Conservation (phyloP, 2,329 filamentous ascomycete species). For the Sordariomycetes sp. region DNA sequence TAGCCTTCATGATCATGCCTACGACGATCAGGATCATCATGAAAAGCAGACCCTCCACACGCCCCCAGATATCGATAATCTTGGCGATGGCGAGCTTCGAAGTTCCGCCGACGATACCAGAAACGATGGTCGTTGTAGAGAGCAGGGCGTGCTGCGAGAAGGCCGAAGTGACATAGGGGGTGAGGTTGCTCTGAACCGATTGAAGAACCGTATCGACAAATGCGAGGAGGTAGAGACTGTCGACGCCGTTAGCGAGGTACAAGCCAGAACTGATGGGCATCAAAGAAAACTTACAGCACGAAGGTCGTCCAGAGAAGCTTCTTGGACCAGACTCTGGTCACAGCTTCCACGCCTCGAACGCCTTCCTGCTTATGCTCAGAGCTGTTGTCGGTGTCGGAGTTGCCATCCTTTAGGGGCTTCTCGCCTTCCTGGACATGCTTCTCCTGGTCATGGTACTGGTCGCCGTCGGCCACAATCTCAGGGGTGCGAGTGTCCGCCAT, state of each 20-base stretch:
- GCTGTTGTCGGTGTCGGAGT: conserved; percentile 4
- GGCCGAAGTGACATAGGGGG: conserved; percentile 57
- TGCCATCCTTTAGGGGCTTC: no score
- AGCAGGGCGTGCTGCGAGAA: conserved; percentile 57
- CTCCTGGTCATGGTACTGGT: no score
- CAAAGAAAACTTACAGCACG: conserved; percentile 20
- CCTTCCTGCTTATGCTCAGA: conserved; percentile 24
- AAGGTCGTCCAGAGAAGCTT: conserved; percentile 28
- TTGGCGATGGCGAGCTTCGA: conserved; percentile 33
- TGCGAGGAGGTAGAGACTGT: conserved; percentile 29
- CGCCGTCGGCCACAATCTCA: no score
- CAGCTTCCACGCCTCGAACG: conserved; percentile 27
- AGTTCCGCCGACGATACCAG: conserved; percentile 29
- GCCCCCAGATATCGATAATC: conserved; percentile 38
- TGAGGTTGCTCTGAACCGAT: conserved; percentile 35
- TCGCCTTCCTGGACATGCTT: no score
- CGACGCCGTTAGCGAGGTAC: no score
- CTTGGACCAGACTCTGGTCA: conserved; percentile 27
- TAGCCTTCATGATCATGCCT: conserved; percentile 50
- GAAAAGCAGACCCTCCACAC: conserved; percentile 32
- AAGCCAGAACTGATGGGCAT: neutral
- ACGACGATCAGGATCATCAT: conserved; percentile 31
- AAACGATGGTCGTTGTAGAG: conserved; percentile 54
- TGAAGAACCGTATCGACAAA: conserved; percentile 26
- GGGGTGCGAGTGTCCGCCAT: no score